Conservation (phyloP, 2,329 filamentous ascomycete genomes). For the Biscogniauxia mediterranea region DNA sequence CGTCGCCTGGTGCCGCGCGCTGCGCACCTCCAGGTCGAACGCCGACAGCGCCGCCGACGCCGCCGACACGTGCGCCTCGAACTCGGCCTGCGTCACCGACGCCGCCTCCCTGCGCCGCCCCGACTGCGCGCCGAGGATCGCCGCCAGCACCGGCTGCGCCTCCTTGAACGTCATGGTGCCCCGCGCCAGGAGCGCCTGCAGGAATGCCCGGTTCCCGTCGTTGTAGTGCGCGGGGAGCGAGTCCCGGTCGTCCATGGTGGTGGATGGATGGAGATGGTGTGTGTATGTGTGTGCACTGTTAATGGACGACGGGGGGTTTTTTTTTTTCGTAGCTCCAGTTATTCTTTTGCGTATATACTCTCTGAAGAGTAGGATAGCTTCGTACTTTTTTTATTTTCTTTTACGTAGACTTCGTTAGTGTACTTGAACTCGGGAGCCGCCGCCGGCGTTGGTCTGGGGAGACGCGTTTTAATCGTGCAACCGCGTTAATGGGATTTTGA, state of each 20-base stretch:
- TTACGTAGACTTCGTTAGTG: too few relatives aligned
- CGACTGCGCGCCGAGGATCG: slow-evolving; percentile 62
- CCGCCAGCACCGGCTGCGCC: slow-evolving; percentile 70
- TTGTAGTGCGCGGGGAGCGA: slow-evolving; percentile 40
- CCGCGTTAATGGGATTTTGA: background rate
- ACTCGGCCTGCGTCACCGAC: slow-evolving; percentile 61
- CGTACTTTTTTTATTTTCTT: too few relatives aligned
- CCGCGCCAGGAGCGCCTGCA: slow-evolving; percentile 82
- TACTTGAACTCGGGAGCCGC: background rate
- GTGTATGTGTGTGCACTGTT: background rate
- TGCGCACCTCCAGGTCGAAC: slow-evolving; percentile 87
- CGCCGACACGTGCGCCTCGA: slow-evolving; percentile 66
- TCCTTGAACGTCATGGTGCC: slow-evolving; percentile 75
- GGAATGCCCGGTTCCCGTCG: slow-evolving; percentile 79
- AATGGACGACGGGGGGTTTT: too few relatives aligned
- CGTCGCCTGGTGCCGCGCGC: slow-evolving; percentile 64
- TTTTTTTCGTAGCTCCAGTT: too few relatives aligned
- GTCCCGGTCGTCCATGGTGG: slow-evolving; percentile 30
- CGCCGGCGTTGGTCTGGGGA: background rate
- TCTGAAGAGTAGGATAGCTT: too few relatives aligned
- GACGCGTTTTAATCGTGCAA: background rate
- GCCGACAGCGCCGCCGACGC: slow-evolving; percentile 71
- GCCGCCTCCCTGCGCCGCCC: slow-evolving; percentile 10
- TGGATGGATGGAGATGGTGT: background rate
- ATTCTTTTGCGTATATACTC: too few relatives aligned